These are phyloP conservation scores for Trichosporon coremiiforme DNA, from an alignment of 1,284 basidiomycete species.

Conservation along the genomic window DNA sequence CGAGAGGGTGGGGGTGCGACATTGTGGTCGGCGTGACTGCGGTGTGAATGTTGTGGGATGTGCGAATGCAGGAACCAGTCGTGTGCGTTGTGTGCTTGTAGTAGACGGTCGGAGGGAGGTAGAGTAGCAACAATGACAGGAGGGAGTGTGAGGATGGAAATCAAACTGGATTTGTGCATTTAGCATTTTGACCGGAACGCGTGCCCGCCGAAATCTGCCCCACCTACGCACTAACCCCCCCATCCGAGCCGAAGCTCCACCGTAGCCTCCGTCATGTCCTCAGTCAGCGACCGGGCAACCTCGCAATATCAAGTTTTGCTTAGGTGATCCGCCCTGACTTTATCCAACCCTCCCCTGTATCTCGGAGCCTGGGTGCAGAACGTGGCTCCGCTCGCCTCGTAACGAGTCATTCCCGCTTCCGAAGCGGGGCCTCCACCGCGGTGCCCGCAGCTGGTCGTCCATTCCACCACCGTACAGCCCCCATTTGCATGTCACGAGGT, in stretches of 20 bases:
- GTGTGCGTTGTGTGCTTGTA: not conserved
- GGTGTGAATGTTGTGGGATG: not conserved
- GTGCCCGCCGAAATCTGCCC: not conserved
- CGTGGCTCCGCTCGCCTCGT: constrained; percentile 14
- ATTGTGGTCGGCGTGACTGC: not conserved
- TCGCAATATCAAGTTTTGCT: not conserved
- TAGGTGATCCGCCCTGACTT: not conserved
- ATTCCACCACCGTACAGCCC: not conserved
- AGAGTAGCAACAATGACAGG: not conserved
- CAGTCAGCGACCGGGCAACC: not conserved
- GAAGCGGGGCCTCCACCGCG: not conserved
- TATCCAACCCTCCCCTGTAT: not conserved
- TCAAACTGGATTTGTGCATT: not conserved
- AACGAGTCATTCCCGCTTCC: constrained; percentile 7
- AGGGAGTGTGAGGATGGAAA: not conserved
- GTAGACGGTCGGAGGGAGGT: too few relatives aligned
- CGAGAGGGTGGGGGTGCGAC: constrained; percentile 15
- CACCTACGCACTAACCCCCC: not conserved
- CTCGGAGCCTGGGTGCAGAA: not conserved
- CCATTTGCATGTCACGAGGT: not conserved
- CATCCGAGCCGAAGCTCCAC: not conserved
- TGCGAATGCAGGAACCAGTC: not conserved
- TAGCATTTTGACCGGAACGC: constrained; percentile 5
- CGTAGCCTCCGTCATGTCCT: not conserved
- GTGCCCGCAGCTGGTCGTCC: not conserved